These are phyloP conservation scores for Neurospora sp. DNA, from an alignment of 2,329 filamentous ascomycete genomes.

Conservation along the genomic window DNA sequence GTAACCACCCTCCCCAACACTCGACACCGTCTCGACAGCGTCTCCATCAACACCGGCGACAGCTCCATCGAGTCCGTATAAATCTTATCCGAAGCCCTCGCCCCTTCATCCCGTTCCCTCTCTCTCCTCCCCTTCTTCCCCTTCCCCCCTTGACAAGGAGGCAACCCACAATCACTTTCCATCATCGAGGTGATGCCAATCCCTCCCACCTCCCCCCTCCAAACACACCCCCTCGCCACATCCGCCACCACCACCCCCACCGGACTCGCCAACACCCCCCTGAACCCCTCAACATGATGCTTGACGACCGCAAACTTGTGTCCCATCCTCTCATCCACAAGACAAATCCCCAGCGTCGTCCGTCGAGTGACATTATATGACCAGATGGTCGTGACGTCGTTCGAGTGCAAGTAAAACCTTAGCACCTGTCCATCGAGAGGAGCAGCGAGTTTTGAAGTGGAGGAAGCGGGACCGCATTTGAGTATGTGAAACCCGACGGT, in stretches of 20 bases:
- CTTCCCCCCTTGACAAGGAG: neutral
- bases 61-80: neutral
- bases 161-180: neutral
- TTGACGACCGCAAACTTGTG: neutral
- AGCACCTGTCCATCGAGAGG: neutral
- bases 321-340: neutral
- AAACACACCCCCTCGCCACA: neutral
- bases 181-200: neutral
- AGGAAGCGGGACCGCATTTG: neutral
- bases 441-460: neutral
- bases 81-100: neutral
- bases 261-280: neutral
- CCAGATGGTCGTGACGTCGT: neutral
- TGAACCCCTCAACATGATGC: neutral
- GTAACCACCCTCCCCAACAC: neutral
- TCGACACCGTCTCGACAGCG: neutral
- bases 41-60: neutral
- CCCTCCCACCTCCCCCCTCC: neutral
- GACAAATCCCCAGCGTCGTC: neutral
- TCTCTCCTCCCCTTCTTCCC: rapidly evolving
- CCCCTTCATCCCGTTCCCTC: neutral
- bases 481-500: neutral
- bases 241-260: neutral
- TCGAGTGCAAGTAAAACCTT: neutral
- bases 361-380: neutral